Evolutionary conservation across 2,329 filamentous ascomycete species (phyloP), one percentile per base, ranked within the genome.

Genomic region (Magnaporthiopsis poae): DNA sequence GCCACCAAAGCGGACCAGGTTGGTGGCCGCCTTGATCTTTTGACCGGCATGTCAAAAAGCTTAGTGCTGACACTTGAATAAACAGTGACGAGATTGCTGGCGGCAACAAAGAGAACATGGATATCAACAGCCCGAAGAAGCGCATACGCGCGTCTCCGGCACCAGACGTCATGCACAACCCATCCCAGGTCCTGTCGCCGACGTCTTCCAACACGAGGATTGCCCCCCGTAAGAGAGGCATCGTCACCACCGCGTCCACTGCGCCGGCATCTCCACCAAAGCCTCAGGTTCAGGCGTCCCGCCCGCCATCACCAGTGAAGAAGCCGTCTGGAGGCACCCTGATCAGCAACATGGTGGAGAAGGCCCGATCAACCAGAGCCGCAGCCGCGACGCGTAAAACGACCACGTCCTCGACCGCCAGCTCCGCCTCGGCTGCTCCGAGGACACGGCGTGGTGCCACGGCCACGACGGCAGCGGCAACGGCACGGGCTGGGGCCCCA

Each of bases 171-270:
- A 71, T 77, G 70, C 73, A 80, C 69, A 72, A 80, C 70, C 76
- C 85, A 68, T 78, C 82, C 64, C 82, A 89, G 75, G 84, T 96
- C 56, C 81, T 96, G 2, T 96, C 92, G 1, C 92, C 92, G 1
- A 89, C 90, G 65, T 93, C 91, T 0, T 88, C 89, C 67, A 96
- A 96, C 74, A 90, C 90, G 7, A 87, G 90, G 65, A 82, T 90
- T 21, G 79, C 85, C 29, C 85, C 85, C 27, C 84, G 86, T 63
- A 79, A 75, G 70, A 75, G 80, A 11, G 77, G 80, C 5, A 21
- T 18, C 29, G 21, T 36, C 27, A 31, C 64, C 29, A 59, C 63
- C 35, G 65, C 61, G 11, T 27, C 66, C 25, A 75, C 75, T 8
- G 77, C 80, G 8, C 72, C 74, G 2, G 73, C 74, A 5, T 84